phyloP scores from a whole-genome alignment of 169 alveolate species.

The Plasmodium falciparum region DNA sequence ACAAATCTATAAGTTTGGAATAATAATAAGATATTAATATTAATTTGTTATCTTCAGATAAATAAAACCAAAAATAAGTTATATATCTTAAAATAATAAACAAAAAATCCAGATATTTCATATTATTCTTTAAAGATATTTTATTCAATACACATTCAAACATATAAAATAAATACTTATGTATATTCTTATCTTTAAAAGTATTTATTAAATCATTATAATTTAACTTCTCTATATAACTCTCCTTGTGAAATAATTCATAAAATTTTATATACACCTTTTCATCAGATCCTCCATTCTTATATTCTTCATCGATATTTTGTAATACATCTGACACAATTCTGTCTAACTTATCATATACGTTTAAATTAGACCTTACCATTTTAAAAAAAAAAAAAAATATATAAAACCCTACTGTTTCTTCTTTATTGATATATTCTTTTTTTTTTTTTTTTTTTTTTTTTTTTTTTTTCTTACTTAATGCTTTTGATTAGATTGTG shows the following conservation, averaged over 20 bases:
- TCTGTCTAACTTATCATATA: conserved; percentile 41
- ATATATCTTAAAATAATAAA: conserved; percentile 60
- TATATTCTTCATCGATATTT: conserved; percentile 45
- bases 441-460: neutral
- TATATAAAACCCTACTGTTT: neutral
- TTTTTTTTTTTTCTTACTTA: neutral
- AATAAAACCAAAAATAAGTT: conserved; percentile 59
- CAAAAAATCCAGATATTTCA: conserved; percentile 51
- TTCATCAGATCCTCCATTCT: conserved; percentile 30
- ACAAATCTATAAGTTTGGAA: conserved; percentile 53
- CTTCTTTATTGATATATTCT: neutral
- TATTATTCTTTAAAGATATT: conserved; percentile 28
- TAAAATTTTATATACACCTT: conserved; percentile 47
- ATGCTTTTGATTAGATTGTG: no score
- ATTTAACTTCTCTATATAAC: conserved; percentile 32
- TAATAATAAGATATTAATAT: conserved; percentile 61
- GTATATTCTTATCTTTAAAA: conserved; percentile 49
- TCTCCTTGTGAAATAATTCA: conserved; percentile 60
- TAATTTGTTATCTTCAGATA: conserved; percentile 48
- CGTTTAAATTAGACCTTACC: conserved; percentile 9
- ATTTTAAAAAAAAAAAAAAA: conserved; percentile 1
- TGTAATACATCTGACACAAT: conserved; percentile 41
- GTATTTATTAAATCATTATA: conserved; percentile 31
- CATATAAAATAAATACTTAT: conserved; percentile 64
- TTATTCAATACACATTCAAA: conserved; percentile 48